These are phyloP conservation scores for Termitomyces sp. DNA, from an alignment of 768 basidiomycete genomes.

Conservation along the genomic window DNA sequence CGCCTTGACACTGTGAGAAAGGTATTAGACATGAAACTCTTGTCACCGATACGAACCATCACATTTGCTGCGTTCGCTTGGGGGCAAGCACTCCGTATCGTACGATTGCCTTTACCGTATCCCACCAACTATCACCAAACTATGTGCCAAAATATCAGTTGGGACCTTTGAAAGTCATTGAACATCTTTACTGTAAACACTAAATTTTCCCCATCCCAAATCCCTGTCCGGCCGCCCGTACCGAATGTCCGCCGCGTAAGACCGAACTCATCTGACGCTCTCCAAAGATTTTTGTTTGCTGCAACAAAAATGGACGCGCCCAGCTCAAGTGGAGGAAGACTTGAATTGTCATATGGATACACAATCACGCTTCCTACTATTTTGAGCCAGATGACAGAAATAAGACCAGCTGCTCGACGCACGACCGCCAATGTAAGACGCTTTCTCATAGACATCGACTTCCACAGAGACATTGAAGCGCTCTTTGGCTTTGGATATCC, in stretches of 20 bases:
- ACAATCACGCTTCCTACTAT: constrained; percentile 69
- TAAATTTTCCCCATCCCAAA: constrained; percentile 83
- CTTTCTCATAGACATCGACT: constrained; percentile 81
- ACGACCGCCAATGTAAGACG: constrained; percentile 80
- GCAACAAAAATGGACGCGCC: constrained; percentile 87
- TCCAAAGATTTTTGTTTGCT: constrained; percentile 62
- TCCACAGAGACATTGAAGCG: constrained; percentile 64
- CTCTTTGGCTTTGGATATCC: constrained; percentile 76
- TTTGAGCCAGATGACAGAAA: not conserved
- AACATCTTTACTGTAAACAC: constrained; percentile 45
- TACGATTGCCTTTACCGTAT: constrained; percentile 67
- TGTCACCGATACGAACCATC: not conserved
- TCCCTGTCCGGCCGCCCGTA: constrained; percentile 49
- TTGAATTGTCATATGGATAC: constrained; percentile 60
- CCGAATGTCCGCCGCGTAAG: constrained; percentile 47
- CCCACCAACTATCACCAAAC: constrained; percentile 62
- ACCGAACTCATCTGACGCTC: constrained; percentile 79
- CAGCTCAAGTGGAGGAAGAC: constrained; percentile 64
- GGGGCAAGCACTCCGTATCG: constrained; percentile 70
- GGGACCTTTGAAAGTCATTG: not conserved
- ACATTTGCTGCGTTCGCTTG: constrained; percentile 50
- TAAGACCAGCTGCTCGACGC: constrained; percentile 27
- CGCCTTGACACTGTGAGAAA: constrained; percentile 39
- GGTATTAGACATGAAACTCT: not conserved
- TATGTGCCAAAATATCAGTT: constrained; percentile 14